phyloP scores from a whole-genome alignment of 2,329 filamentous ascomycete species.

The Phoma herbarum region DNA sequence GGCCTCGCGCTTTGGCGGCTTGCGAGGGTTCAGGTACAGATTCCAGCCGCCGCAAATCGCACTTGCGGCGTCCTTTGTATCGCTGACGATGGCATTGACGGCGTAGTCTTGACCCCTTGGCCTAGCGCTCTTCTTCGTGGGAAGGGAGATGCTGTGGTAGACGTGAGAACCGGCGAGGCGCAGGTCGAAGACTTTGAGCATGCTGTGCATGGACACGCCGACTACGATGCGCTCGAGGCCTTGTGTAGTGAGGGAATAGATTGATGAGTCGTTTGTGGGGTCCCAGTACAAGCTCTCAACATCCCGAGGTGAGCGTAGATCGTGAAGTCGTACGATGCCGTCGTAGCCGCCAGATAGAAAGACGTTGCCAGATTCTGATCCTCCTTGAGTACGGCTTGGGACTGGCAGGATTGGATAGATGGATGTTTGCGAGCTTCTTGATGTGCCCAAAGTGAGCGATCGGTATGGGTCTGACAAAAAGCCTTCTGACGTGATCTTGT shows the following conservation, averaged over 20 bases:
- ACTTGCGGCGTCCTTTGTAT: neutral
- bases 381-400: conserved; percentile 40
- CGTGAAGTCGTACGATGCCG: conserved; percentile 66
- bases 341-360: conserved; percentile 70
- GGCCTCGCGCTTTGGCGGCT: conserved; percentile 25
- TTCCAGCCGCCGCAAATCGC: conserved; percentile 54
- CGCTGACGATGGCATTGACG: conserved; percentile 27
- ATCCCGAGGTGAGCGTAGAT: conserved; percentile 62
- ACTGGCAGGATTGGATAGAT: conserved; percentile 59
- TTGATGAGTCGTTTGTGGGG: conserved; percentile 64
- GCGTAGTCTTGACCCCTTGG: conserved; percentile 22
- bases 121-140: conserved; percentile 14
- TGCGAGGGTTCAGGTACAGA: conserved; percentile 55
- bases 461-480: conserved; percentile 52
- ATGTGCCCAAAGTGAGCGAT: conserved; percentile 48
- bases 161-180: conserved; percentile 58
- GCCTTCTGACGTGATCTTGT: conserved; percentile 58
- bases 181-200: conserved; percentile 70
- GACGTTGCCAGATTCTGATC: conserved; percentile 55
- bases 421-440: conserved; percentile 39
- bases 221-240: conserved; percentile 66
- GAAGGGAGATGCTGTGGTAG: conserved; percentile 47
- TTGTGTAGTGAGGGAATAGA: conserved; percentile 67
- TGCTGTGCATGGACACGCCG: conserved; percentile 64
- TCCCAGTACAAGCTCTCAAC: conserved; percentile 63